phyloP scores from a whole-genome alignment of 2,329 filamentous ascomycete species.

The Chaetothyriales sp. region DNA sequence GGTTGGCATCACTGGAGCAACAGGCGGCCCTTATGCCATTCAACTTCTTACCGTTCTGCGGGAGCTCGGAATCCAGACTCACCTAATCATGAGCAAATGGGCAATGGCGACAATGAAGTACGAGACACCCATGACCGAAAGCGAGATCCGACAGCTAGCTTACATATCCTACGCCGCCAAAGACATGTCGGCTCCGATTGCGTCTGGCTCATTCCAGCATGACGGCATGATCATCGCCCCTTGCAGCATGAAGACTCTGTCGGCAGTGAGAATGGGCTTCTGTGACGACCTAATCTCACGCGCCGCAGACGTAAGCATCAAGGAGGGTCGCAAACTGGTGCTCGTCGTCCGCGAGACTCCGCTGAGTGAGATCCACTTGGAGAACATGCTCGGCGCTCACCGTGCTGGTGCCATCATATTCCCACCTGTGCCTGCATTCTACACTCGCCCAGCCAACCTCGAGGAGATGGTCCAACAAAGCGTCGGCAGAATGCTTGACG shows the following conservation, averaged over 20 bases:
- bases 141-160: conserved; percentile 7
- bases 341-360: conserved; percentile 29
- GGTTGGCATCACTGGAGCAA: conserved; percentile 22
- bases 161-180: conserved; percentile 11
- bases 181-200: conserved; percentile 18
- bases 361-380: conserved; percentile 11
- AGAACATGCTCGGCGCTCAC: conserved; percentile 5
- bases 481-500: conserved; percentile 33
- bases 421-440: conserved; percentile 32
- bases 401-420: conserved; percentile 28
- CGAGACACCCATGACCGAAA: conserved; percentile 7
- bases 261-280: conserved; percentile 25
- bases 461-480: conserved; percentile 33
- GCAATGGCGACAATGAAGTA: conserved; percentile 17
- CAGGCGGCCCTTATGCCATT: conserved; percentile 19
- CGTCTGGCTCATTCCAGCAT: conserved; percentile 12
- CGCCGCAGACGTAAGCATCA: conserved; percentile 29
- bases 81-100: conserved; percentile 20
- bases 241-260: conserved; percentile 33
- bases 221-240: conserved; percentile 33
- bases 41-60: conserved; percentile 17
- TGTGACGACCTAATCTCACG: conserved; percentile 29
- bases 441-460: conserved; percentile 26
- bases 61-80: conserved; percentile 17
- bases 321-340: conserved; percentile 25